These are phyloP conservation scores for Biscogniauxia sp. DNA, from an alignment of 2,329 filamentous ascomycete genomes.

Conservation along the genomic window DNA sequence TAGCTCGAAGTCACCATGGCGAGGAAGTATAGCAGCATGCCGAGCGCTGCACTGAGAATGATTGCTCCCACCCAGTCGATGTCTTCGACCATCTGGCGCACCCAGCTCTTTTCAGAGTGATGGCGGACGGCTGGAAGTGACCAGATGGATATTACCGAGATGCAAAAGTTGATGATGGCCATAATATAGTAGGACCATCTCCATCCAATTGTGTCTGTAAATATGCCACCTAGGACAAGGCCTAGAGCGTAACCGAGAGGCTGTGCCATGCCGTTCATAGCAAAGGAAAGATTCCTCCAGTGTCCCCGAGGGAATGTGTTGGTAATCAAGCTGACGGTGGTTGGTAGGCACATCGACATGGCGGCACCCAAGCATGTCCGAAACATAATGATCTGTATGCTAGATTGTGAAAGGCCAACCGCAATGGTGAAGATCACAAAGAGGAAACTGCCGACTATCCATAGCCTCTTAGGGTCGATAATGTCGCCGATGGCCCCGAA, in stretches of 20 bases:
- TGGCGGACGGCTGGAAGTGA: constrained; percentile 25
- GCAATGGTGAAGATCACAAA: constrained; percentile 13
- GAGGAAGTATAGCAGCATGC: constrained; percentile 44
- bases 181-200: constrained; percentile 34
- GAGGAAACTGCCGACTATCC: constrained; percentile 13
- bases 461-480: constrained; percentile 13
- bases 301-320: constrained; percentile 10
- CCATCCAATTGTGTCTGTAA: constrained; percentile 38
- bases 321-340: constrained; percentile 15
- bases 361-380: constrained; percentile 17
- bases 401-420: constrained; percentile 9
- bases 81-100: constrained; percentile 21
- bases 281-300: constrained; percentile 27
- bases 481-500: constrained; percentile 21
- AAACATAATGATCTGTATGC: constrained; percentile 17
- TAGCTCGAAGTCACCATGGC: constrained; percentile 39
- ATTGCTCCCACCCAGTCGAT: constrained; percentile 47
- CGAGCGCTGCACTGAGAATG: constrained; percentile 38
- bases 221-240: constrained; percentile 39
- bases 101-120: constrained; percentile 14
- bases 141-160: constrained; percentile 27
- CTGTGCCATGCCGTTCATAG: constrained; percentile 35
- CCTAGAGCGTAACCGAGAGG: constrained; percentile 40
- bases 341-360: constrained; percentile 21
- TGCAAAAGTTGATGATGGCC: constrained; percentile 24